Evolutionary conservation across 192 early-diverging fungal genomes (phyloP), one percentile per base, ranked within the genome.

Genomic region (Backusella luteola): DNA sequence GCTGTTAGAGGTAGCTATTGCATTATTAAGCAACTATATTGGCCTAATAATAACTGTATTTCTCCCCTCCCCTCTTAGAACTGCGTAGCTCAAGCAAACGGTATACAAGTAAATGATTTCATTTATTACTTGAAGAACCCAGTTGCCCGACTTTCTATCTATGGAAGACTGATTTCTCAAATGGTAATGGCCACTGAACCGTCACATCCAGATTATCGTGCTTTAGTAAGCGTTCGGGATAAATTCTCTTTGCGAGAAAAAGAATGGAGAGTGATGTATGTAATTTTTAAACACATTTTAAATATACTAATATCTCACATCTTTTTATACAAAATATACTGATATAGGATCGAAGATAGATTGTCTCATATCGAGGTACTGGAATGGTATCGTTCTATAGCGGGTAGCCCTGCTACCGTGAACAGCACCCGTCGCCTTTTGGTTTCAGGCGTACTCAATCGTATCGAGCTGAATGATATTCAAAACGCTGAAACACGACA

Each of bases 141-240:
- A 11, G 11, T 73, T 32, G 4, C n/a, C 6, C 71, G 49, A 36
- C 29, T 53, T 21, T 19, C 46, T 14, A 15, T 26, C 3, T 73
- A 73, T 38, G 41, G 32, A 11, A 26, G 15, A 35, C 1, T 53
- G 4, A n/a, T 73, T 21, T 32, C 46, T 11, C 71, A 73, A 53
- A 49, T 73, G 19, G 71, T 34, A 21, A 21, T 21, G 6, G 15
- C 26, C 2, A 73, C 71, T 12, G 71, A 73, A n/a, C 71, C 71
- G 9, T 73, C 46, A 35, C 71, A 73, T 14, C 71, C 71, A 49
- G 71, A 73, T 21, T 73, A 73, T 52, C 71, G 34, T 4, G 71
- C 46, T 19, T 26, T 73, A 36, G 0, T 35, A 12, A 29, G 49
- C 29, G 34, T 56, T 5, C 34, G 29, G n/a, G 46, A 73, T 36